phyloP scores from a whole-genome alignment of 768 basidiomycete species.

The Termitomyces heimii region DNA sequence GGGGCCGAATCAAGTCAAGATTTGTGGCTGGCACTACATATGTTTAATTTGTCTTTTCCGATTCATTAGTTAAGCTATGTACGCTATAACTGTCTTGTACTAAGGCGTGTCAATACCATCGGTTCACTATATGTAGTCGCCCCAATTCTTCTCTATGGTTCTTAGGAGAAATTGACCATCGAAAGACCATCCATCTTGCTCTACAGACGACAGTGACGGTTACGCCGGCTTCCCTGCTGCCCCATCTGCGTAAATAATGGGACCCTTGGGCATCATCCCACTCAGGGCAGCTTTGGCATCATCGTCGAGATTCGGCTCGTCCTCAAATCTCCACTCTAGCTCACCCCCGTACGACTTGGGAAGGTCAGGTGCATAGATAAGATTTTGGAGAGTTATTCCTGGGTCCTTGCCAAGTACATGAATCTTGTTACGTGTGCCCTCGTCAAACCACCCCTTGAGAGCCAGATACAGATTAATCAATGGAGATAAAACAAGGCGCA shows the following conservation, averaged over 20 bases:
- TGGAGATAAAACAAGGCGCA: background rate
- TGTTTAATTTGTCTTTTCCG: no score
- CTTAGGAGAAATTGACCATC: background rate
- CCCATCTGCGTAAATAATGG: slow-evolving; percentile 44
- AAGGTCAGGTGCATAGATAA: slow-evolving; percentile 41
- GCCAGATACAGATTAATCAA: background rate
- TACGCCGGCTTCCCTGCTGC: slow-evolving; percentile 14
- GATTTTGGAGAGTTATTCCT: slow-evolving; percentile 41
- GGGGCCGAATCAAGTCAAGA: no score
- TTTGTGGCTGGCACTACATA: no score
- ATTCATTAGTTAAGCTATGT: no score
- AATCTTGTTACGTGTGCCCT: slow-evolving; percentile 72
- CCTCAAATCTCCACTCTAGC: slow-evolving; percentile 64
- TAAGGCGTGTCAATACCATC: background rate
- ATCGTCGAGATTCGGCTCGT: slow-evolving; percentile 61
- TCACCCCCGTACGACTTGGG: slow-evolving; percentile 72
- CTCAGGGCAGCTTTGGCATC: slow-evolving; percentile 39
- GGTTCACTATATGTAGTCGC: background rate
- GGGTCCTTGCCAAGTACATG: slow-evolving; percentile 64
- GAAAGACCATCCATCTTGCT: background rate
- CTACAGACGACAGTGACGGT: no score
- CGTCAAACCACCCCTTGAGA: slow-evolving; percentile 71
- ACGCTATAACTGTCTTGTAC: no score
- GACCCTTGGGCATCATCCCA: slow-evolving; percentile 49
- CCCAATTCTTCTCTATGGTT: background rate